Percentiles rank a stretch among this genome's conserved stretches.
Evolutionary conservation across 2,329 filamentous ascomycete species (phyloP).

Genomic region (Sporothrix schenckii): DNA sequence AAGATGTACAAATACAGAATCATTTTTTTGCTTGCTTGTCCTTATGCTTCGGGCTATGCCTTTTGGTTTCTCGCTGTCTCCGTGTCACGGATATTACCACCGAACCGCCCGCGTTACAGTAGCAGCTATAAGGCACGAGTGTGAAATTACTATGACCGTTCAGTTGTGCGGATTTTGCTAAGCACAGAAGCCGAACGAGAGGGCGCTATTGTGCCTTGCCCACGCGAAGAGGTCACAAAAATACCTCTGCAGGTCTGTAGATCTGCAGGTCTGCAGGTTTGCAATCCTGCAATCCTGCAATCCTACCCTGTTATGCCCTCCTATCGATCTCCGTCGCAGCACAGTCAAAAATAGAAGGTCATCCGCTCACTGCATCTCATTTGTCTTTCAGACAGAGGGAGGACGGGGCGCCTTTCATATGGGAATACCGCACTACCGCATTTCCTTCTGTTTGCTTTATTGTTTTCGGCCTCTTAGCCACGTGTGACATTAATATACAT

Average conservation of each 20-base stretch:
- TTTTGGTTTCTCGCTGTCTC: neutral
- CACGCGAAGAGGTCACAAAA: neutral
- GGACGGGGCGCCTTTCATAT: neutral
- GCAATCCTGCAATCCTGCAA: neutral
- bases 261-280: neutral
- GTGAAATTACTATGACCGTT: neutral
- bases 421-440: neutral
- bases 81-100: constrained; percentile 1
- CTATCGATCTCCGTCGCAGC: neutral
- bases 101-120: neutral
- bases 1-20: neutral
- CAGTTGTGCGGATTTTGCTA: neutral
- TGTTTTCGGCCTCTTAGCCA: constrained; percentile 11
- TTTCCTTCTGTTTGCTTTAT: neutral
- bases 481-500: constrained; percentile 14
- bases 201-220: neutral
- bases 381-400: neutral
- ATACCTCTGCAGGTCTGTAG: neutral
- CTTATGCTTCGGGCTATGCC: neutral
- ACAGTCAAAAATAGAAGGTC: neutral
- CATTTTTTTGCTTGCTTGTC: neutral
- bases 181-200: neutral
- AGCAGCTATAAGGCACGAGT: neutral
- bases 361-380: neutral
- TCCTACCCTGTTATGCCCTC: constrained; percentile 2